phyloP scores from a whole-genome alignment of 371 early-diverging fungal species.

The Mucor velutinosus region DNA sequence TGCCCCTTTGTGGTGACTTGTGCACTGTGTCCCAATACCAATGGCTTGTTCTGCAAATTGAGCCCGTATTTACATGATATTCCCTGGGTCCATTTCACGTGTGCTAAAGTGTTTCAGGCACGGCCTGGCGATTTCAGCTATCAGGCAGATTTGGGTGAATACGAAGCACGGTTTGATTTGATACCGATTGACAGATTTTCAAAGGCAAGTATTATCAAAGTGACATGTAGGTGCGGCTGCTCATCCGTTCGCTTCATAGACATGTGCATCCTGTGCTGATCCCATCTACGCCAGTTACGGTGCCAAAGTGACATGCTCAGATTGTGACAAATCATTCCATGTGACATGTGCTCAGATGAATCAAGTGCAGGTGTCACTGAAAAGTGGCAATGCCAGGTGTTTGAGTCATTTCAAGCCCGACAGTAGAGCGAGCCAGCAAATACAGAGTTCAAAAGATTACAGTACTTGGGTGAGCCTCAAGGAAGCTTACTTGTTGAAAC shows the following conservation, averaged over 20 bases:
- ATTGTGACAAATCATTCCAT: slow-evolving; percentile 53
- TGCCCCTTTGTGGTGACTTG: slow-evolving; percentile 24
- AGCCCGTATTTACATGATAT: slow-evolving; percentile 29
- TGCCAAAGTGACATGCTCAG: slow-evolving; percentile 50
- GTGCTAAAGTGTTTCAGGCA: slow-evolving; percentile 28
- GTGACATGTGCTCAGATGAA: slow-evolving; percentile 53
- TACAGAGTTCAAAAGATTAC: not conserved
- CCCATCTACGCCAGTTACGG: slow-evolving; percentile 39
- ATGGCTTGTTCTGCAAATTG: slow-evolving; percentile 53
- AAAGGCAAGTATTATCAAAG: not conserved
- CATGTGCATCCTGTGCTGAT: slow-evolving; percentile 41
- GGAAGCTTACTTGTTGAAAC: not conserved
- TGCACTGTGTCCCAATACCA: slow-evolving; percentile 50
- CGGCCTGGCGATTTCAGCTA: slow-evolving; percentile 22
- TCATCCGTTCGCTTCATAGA: not conserved
- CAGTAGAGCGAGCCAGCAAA: not conserved
- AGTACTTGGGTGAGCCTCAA: not conserved
- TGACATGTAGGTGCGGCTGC: too few species aligned
- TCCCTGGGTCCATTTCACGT: slow-evolving; percentile 50
- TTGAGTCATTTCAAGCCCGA: not conserved
- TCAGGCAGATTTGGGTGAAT: not conserved
- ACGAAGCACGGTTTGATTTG: not conserved
- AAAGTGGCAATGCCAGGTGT: not conserved
- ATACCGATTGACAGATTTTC: not conserved
- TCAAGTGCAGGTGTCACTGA: slow-evolving; percentile 6